Base-by-base conservation (phyloP, 345 rosid genomes). In the Gossypium rotundifolium region DNA sequence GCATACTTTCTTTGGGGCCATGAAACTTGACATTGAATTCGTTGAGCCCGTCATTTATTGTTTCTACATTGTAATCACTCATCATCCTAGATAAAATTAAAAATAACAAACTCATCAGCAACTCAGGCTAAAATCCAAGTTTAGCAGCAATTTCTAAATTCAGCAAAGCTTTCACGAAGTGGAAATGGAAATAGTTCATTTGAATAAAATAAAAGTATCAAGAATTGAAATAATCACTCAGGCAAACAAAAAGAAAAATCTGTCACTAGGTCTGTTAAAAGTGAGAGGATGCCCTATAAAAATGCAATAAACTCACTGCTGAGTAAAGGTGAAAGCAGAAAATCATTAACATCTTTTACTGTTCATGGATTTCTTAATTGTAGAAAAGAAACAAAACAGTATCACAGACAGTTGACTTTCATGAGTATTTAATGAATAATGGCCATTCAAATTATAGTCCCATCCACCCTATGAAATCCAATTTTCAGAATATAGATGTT, bases 1-100 rank as follows among this genome's bases (percentile, higher is more conserved):
- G 38, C 76, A 75, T 88, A 90, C 92, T 90, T 79, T 85, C 94
- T 88, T 90, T 90, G 6, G 94, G 94, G 38, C 92, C 94, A 77
- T 86, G 85, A 76, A 90, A 88, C 65, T 84, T 89, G 78, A 90
- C 90, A 25, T 90, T 90, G 77, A 88, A 90, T 80, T 88, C 94
- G 78, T 78, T 86, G 74, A 90, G 90, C 23, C 90, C 88, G 61
- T 90, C 92, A 63, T 90, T 88, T 79, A 90, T 85, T 25, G 85
- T 86, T 86, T 90, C 92, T 79, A 88, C 92, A 65, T 74, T 78
- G 85, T 90, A 88, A 78, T 90, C 90, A 71, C 90, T 90, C 94
- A 88, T 90, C 94, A 88, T 90, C 88, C 94, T 90, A 88, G 38
- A 82, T 9, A 65, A 74, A 70, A 72, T 14, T 60, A 73, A 46